phyloP scores from a whole-genome alignment of 176 grass and related monocot genomes.

The Rhynchospora tenuis region DNA sequence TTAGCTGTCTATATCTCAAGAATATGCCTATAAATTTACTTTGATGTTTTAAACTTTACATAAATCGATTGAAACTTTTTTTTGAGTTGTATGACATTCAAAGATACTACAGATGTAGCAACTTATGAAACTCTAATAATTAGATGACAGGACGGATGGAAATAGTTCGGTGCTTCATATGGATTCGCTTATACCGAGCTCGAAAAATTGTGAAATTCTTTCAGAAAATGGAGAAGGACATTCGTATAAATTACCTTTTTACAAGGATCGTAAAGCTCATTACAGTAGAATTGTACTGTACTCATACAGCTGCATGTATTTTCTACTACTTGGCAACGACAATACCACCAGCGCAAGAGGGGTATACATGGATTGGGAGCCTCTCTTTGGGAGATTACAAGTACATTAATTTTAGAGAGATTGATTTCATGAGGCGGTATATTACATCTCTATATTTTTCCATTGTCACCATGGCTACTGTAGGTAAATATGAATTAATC shows the following conservation, averaged over 20 bases:
- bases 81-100: background rate
- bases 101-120: background rate
- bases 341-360: slow-evolving; percentile 50
- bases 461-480: slow-evolving; percentile 79
- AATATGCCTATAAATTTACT: too few relatives aligned
- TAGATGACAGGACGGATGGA: slow-evolving; percentile 56
- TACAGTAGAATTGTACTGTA: slow-evolving; percentile 84
- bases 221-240: slow-evolving; percentile 87
- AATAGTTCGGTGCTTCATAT: slow-evolving; percentile 54
- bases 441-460: slow-evolving; percentile 80
- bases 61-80: too few relatives aligned
- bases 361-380: slow-evolving; percentile 81
- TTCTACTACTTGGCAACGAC: slow-evolving; percentile 95
- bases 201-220: slow-evolving; percentile 69
- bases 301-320: slow-evolving; percentile 76
- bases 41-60: too few relatives aligned
- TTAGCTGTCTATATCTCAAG: too few relatives aligned
- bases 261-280: slow-evolving; percentile 81
- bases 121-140: background rate
- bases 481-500: slow-evolving; percentile 42
- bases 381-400: slow-evolving; percentile 42
- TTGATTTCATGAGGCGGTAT: slow-evolving; percentile 70
- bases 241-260: slow-evolving; percentile 84
- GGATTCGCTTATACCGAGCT: slow-evolving; percentile 65
- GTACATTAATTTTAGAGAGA: slow-evolving; percentile 69